Conservation (phyloP, 2,329 filamentous ascomycete genomes). For the Sphaerulina vaccinii region DNA sequence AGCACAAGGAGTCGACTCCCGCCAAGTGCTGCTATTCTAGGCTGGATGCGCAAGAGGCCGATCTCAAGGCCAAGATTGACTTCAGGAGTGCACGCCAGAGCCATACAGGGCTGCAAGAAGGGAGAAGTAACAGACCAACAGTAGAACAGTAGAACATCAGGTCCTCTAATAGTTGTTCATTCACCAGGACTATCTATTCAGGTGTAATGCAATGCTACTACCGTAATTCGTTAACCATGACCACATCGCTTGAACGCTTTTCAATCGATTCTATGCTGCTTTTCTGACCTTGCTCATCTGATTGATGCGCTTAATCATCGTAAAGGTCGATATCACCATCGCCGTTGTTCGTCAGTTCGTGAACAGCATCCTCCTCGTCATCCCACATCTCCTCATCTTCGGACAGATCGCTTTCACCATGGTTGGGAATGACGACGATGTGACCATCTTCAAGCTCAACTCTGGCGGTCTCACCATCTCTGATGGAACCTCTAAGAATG, state of each 20-base stretch:
- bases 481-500: conserved; percentile 79
- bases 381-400: conserved; percentile 65
- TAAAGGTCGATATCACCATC: conserved; percentile 63
- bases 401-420: conserved; percentile 60
- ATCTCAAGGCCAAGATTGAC: neutral
- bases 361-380: conserved; percentile 71
- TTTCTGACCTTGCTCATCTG: neutral
- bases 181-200: neutral
- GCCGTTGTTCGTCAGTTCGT: conserved; percentile 58
- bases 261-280: conserved; percentile 4
- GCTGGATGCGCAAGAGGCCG: neutral
- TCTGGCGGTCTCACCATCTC: conserved; percentile 78
- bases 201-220: neutral
- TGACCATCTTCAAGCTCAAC: conserved; percentile 78
- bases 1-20: no score
- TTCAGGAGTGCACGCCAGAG: neutral
- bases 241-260: conserved; percentile 24
- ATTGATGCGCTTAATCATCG: conserved; percentile 40
- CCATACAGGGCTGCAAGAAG: neutral
- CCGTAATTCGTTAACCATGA: conserved; percentile 8
- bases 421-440: conserved; percentile 80
- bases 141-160: no score
- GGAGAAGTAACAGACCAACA: neutral
- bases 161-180: neutral
- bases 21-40: neutral